Conservation (phyloP, 768 basidiomycete genomes). For the Piloderma croceum region DNA sequence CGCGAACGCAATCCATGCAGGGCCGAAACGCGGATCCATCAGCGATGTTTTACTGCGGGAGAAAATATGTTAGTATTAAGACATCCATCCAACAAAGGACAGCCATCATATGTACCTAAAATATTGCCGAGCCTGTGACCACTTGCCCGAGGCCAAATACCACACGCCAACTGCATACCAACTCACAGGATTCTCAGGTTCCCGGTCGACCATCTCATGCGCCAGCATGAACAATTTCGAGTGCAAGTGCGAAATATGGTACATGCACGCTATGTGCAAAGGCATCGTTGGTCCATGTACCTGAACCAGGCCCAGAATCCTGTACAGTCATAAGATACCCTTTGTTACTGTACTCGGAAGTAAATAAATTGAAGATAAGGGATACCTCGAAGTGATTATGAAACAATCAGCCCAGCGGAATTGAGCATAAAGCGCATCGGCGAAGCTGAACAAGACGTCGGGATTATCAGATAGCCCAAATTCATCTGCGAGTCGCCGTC, state of each 20-base stretch:
- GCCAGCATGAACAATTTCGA: conserved; percentile 94
- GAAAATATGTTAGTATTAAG: conserved; percentile 7
- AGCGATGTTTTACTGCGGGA: conserved; percentile 80
- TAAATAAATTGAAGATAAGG: conserved; percentile 3
- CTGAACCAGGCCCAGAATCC: conserved; percentile 80
- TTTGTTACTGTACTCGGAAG: background rate
- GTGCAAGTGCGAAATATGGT: conserved; percentile 86
- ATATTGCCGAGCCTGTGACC: conserved; percentile 87
- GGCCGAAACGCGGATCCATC: conserved; percentile 93
- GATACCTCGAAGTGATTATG: conserved; percentile 74
- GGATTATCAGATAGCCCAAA: conserved; percentile 86
- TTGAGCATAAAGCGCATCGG: conserved; percentile 81
- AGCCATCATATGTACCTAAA: conserved; percentile 73
- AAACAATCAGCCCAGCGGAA: conserved; percentile 96
- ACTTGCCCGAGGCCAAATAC: conserved; percentile 85
- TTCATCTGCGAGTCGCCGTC: conserved; percentile 74
- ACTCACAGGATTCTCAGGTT: conserved; percentile 87
- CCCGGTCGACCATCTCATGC: conserved; percentile 90
- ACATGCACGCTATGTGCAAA: conserved; percentile 96
- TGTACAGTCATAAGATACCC: conserved; percentile 24
- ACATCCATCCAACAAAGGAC: background rate
- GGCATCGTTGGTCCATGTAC: conserved; percentile 89
- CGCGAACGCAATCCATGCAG: conserved; percentile 96
- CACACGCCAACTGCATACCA: conserved; percentile 99
- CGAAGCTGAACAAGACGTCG: conserved; percentile 86